These are phyloP conservation scores for Chrysanthemum seticuspe DNA, from an alignment of 129 eudicot species.

Conservation along the genomic window DNA sequence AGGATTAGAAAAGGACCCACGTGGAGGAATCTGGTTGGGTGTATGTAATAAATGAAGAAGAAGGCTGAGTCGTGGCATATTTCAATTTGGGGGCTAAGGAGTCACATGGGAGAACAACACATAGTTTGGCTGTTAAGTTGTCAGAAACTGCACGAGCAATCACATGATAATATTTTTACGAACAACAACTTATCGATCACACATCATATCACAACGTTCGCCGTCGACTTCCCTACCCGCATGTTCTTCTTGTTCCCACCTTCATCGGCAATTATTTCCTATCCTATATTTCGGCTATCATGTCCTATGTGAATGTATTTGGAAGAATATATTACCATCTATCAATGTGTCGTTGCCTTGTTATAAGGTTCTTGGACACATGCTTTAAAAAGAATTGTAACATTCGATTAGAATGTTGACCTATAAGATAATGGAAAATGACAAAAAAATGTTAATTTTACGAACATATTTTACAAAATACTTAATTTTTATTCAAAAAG, in stretches of 20 bases:
- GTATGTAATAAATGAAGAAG: constrained; percentile 12
- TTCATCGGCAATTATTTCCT: constrained; percentile 3
- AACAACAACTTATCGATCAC: background rate
- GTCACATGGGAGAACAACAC: constrained; percentile 35
- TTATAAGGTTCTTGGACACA: no score
- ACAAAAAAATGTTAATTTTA: no score
- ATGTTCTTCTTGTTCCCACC: constrained; percentile 25
- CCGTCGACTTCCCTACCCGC: constrained; percentile 25
- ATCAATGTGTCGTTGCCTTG: no score
- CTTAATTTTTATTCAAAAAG: no score
- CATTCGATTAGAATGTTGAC: no score
- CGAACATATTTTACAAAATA: no score
- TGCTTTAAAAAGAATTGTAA: no score
- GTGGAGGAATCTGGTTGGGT: constrained; percentile 7
- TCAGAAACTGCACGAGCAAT: constrained; percentile 20
- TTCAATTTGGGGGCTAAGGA: constrained; percentile 23
- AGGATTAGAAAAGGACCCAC: constrained; percentile 2
- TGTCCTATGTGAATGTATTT: no score
- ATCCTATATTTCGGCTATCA: no score
- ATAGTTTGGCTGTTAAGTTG: constrained; percentile 28
- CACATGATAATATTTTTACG: constrained; percentile 28
- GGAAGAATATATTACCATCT: background rate
- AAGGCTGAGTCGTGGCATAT: constrained; percentile 28
- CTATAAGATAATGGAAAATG: no score
- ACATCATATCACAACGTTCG: constrained; percentile 20